Percentiles rank a stretch among this genome's conserved stretches.
phyloP scores from a whole-genome alignment of 2,329 filamentous ascomycete genomes.

The Penicillium crustosum region DNA sequence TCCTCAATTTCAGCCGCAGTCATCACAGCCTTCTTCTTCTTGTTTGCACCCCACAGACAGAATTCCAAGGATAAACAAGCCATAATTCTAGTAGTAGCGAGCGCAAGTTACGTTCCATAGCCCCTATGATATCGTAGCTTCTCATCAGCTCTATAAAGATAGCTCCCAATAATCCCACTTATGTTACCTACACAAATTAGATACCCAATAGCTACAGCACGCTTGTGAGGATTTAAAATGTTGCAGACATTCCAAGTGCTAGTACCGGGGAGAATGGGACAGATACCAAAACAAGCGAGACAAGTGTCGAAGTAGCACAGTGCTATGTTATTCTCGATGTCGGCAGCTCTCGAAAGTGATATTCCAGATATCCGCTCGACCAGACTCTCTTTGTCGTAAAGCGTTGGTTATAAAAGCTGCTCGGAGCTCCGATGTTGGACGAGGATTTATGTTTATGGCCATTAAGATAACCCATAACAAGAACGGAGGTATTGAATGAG shows the following conservation, averaged over 20 bases:
- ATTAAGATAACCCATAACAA: neutral
- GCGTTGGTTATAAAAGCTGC: neutral
- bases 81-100: slow-evolving; percentile 26
- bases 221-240: slow-evolving; percentile 39
- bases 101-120: slow-evolving; percentile 34
- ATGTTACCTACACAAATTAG: slow-evolving; percentile 45
- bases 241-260: slow-evolving; percentile 48
- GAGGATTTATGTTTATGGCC: neutral
- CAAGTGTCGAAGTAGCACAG: slow-evolving; percentile 49
- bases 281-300: slow-evolving; percentile 46
- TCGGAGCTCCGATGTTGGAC: neutral
- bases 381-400: neutral
- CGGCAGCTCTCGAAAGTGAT: slow-evolving; percentile 38
- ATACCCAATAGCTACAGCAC: slow-evolving; percentile 46
- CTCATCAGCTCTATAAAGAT: slow-evolving; percentile 35
- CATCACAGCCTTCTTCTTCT: neutral
- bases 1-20: slow-evolving; percentile 1
- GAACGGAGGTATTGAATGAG: neutral
- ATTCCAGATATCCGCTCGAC: slow-evolving; percentile 22
- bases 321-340: slow-evolving; percentile 43
- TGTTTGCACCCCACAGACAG: slow-evolving; percentile 8
- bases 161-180: slow-evolving; percentile 39
- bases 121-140: slow-evolving; percentile 37
- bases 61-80: slow-evolving; percentile 13
- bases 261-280: slow-evolving; percentile 45